Evolutionary conservation across 1,284 basidiomycete species (phyloP).

Genomic region (Fomes fomentarius): DNA sequence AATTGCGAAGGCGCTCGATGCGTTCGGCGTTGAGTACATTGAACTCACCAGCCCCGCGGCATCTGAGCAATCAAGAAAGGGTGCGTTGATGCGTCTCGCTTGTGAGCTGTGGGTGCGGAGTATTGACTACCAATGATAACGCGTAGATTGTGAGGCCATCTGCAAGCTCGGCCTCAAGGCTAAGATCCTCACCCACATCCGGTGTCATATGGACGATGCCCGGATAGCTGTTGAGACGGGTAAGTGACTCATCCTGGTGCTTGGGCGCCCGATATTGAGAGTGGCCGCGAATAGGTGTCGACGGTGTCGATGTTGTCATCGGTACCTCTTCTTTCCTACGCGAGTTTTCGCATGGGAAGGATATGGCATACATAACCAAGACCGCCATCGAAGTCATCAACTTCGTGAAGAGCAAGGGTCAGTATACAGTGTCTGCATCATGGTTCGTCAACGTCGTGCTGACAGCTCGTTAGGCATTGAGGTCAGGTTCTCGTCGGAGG

Average conservation of each 20-base stretch:
- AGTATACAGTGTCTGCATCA: slow-evolving; percentile 17
- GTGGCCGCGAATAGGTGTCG: slow-evolving; percentile 75
- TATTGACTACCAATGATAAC: slow-evolving; percentile 5
- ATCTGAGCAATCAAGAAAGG: slow-evolving; percentile 89
- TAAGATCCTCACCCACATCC: slow-evolving; percentile 98
- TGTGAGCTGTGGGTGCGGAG: not conserved
- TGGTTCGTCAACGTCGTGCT: not conserved
- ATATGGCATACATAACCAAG: slow-evolving; percentile 99
- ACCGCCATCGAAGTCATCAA: slow-evolving; percentile 98
- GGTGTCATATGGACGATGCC: slow-evolving; percentile 99
- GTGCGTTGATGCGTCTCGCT: slow-evolving; percentile 25
- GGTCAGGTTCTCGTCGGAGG: slow-evolving; percentile 99
- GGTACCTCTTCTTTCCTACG: slow-evolving; percentile 99
- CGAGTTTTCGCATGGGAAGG: slow-evolving; percentile 99
- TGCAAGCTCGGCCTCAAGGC: slow-evolving; percentile 98
- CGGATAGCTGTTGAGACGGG: slow-evolving; percentile 98
- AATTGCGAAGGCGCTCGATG: slow-evolving; percentile 96
- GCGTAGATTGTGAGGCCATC: slow-evolving; percentile 95
- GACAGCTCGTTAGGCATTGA: slow-evolving; percentile 67
- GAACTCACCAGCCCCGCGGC: slow-evolving; percentile 99
- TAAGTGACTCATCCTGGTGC: slow-evolving; percentile 36
- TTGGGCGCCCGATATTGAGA: not conserved
- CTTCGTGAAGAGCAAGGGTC: slow-evolving; percentile 97
- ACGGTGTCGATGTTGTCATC: slow-evolving; percentile 99
- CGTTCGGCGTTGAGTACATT: slow-evolving; percentile 99